Conservation (phyloP, 129 eudicot genomes). For the Lactuca sativa region DNA sequence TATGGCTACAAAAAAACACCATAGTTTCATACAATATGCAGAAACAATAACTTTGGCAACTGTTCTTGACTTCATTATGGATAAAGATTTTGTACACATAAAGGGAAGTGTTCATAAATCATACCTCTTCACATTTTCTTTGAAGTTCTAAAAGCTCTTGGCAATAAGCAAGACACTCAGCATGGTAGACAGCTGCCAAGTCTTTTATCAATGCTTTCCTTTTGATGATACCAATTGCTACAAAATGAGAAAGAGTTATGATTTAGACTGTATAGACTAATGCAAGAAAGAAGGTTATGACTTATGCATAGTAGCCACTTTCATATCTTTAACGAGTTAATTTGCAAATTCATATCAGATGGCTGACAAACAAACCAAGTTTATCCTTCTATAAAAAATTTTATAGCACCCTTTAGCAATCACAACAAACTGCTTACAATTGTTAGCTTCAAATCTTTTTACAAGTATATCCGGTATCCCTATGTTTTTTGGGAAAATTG, state of each 20-base stretch:
- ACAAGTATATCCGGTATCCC: background rate
- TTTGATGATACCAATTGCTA: constrained; percentile 68
- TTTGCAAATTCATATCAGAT: too few species aligned
- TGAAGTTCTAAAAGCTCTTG: constrained; percentile 72
- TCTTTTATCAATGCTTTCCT: constrained; percentile 72
- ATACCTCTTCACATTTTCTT: constrained; percentile 63
- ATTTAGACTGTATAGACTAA: background rate
- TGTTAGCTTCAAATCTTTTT: background rate
- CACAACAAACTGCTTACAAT: background rate
- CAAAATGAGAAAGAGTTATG: constrained; percentile 19
- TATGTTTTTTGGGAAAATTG: background rate
- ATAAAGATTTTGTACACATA: too few species aligned
- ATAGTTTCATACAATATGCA: background rate
- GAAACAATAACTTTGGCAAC: too few species aligned
- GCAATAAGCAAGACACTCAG: constrained; percentile 64
- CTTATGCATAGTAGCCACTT: background rate
- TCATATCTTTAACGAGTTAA: background rate
- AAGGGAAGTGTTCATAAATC: background rate
- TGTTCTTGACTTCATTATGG: too few species aligned
- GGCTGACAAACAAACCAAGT: background rate
- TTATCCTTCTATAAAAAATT: background rate
- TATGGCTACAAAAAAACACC: constrained; percentile 38
- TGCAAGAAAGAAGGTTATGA: background rate
- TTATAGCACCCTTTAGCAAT: background rate
- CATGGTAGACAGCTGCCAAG: constrained; percentile 68